Conservation (phyloP, 1,284 basidiomycete species). For the Phellinidium pouzarii region DNA sequence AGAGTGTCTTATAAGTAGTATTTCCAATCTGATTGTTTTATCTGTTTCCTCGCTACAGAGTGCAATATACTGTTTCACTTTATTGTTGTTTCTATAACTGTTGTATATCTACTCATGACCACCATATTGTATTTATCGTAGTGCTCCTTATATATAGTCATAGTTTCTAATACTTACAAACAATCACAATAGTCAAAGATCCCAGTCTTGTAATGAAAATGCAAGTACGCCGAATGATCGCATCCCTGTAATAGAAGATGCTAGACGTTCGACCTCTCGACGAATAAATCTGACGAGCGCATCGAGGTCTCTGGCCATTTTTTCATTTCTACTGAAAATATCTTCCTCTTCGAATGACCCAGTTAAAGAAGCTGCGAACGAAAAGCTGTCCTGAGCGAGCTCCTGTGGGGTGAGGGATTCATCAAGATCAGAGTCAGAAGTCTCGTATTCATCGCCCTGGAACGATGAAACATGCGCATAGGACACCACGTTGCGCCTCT, state of each 20-base stretch:
- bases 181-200: slow-evolving; percentile 28
- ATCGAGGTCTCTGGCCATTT: slow-evolving; percentile 62
- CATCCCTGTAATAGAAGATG: slow-evolving; percentile 38
- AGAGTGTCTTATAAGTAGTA: slow-evolving; percentile 2
- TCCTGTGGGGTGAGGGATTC: slow-evolving; percentile 23
- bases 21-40: background rate
- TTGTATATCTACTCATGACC: too few relatives aligned
- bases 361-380: slow-evolving; percentile 35
- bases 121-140: too few relatives aligned
- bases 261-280: slow-evolving; percentile 55
- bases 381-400: slow-evolving; percentile 31
- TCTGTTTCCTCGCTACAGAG: background rate
- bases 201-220: slow-evolving; percentile 80
- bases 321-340: slow-evolving; percentile 45
- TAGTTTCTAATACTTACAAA: background rate
- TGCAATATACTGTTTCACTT: too few relatives aligned
- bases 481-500: slow-evolving; percentile 47
- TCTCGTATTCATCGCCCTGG: slow-evolving; percentile 29
- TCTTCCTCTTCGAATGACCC: slow-evolving; percentile 38
- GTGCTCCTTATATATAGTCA: too few relatives aligned
- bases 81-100: too few relatives aligned
- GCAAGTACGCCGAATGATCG: slow-evolving; percentile 68
- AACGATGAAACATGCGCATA: slow-evolving; percentile 35
- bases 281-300: slow-evolving; percentile 61
- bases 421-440: slow-evolving; percentile 36